Conservation (phyloP, 371 early-diverging fungal genomes). For the Mortierella sp. region DNA sequence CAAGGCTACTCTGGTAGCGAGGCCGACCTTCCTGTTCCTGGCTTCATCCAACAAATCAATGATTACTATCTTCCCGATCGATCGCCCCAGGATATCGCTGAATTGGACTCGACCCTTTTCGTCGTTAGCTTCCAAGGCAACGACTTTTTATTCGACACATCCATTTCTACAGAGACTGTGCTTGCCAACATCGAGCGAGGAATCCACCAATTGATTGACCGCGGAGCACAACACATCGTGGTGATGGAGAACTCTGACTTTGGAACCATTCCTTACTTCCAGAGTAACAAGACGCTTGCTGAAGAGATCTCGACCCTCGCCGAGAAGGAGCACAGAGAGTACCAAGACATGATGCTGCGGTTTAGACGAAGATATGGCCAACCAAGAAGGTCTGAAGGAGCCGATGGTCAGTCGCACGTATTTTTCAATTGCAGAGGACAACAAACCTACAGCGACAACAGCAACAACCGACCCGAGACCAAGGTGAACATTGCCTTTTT, state of each 20-base stretch:
- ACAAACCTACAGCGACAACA: neutral
- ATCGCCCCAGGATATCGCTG: neutral
- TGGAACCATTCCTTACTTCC: constrained; percentile 33
- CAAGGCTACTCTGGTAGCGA: constrained; percentile 41
- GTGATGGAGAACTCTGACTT: constrained; percentile 37
- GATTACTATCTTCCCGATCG: constrained; percentile 9
- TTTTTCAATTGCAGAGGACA: constrained; percentile 15
- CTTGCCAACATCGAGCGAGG: constrained; percentile 38
- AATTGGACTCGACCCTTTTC: constrained; percentile 28
- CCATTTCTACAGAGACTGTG: constrained; percentile 12
- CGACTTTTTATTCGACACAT: constrained; percentile 37
- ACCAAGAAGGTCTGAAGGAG: neutral
- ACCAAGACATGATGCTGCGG: constrained; percentile 23
- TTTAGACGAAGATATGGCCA: constrained; percentile 26
- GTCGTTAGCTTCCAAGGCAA: constrained; percentile 46
- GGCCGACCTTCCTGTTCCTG: constrained; percentile 43
- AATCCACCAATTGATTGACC: constrained; percentile 27
- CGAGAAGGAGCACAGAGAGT: constrained; percentile 17
- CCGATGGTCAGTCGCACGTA: neutral
- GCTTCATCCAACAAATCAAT: constrained; percentile 52
- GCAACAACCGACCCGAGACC: constrained; percentile 1
- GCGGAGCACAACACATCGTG: constrained; percentile 34
- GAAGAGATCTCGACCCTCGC: constrained; percentile 20
- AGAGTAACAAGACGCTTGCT: constrained; percentile 14
- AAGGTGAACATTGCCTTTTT: constrained; percentile 38